These are phyloP conservation scores for Phialophora verrucosa DNA, from an alignment of 2,329 filamentous ascomycete species.

Conservation along the genomic window DNA sequence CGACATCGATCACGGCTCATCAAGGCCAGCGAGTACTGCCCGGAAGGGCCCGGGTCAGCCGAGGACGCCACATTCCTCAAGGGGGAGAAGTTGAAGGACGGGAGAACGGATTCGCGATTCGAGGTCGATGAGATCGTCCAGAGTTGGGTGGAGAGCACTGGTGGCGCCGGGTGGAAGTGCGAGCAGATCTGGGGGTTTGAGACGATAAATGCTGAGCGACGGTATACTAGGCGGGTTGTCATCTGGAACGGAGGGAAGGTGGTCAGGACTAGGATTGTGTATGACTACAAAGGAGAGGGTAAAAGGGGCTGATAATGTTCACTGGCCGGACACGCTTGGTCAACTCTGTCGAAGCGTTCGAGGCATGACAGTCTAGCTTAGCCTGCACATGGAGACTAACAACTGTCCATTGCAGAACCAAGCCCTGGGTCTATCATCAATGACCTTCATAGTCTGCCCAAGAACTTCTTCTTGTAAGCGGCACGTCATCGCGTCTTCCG, in stretches of 20 bases:
- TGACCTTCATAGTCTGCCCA: background rate
- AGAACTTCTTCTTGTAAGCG: background rate
- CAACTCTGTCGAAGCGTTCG: background rate
- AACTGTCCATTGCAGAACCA: background rate
- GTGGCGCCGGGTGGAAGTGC: conserved; percentile 56
- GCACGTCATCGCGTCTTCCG: background rate
- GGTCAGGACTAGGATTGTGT: conserved; percentile 49
- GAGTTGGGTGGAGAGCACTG: conserved; percentile 56
- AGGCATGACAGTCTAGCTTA: background rate
- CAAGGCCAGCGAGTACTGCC: conserved; percentile 48
- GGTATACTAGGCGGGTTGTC: conserved; percentile 51
- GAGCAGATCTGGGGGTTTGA: conserved; percentile 57
- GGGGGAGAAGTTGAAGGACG: conserved; percentile 56
- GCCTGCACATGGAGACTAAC: background rate
- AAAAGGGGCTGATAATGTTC: conserved; percentile 7
- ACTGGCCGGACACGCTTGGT: background rate
- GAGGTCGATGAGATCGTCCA: conserved; percentile 61
- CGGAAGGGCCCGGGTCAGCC: conserved; percentile 48
- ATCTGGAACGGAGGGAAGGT: conserved; percentile 47
- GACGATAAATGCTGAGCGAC: conserved; percentile 48
- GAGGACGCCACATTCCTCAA: conserved; percentile 47
- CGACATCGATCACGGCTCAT: conserved; percentile 59
- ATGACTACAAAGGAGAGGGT: conserved; percentile 43
- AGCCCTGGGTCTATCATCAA: background rate
- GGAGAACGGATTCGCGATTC: conserved; percentile 65